Conservation (phyloP, 208 protist genomes). For the Leishmania lainsoni region DNA sequence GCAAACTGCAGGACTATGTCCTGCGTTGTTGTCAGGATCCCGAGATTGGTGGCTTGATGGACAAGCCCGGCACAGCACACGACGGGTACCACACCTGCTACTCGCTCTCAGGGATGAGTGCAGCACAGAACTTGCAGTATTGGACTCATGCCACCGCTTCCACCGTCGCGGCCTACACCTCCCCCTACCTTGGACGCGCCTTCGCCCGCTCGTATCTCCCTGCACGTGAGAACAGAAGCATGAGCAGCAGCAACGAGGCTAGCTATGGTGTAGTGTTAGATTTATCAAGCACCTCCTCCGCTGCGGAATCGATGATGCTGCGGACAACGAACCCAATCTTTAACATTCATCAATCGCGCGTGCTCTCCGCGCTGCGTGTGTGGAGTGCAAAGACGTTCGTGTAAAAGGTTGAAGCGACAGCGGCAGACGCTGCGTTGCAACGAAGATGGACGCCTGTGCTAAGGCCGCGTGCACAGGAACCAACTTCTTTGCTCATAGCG, state of each 20-base stretch:
- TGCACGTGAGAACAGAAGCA: neutral
- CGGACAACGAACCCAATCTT: slow-evolving; percentile 71
- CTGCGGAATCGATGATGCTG: slow-evolving; percentile 43
- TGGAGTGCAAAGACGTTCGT: slow-evolving; percentile 57
- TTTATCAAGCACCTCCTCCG: slow-evolving; percentile 6
- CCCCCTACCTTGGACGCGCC: slow-evolving; percentile 40
- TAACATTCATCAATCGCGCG: slow-evolving; percentile 62
- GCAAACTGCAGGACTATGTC: slow-evolving; percentile 79
- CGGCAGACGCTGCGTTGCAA: neutral
- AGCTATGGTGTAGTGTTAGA: slow-evolving; percentile 59
- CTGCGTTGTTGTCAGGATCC: slow-evolving; percentile 72
- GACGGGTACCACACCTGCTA: slow-evolving; percentile 95
- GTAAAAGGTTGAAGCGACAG: slow-evolving; percentile 10
- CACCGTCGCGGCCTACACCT: neutral
- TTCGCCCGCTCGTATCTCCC: slow-evolving; percentile 57
- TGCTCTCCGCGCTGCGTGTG: slow-evolving; percentile 45
- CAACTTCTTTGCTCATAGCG: neutral
- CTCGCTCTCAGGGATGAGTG: slow-evolving; percentile 76
- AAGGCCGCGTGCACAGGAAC: neutral
- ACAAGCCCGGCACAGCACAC: slow-evolving; percentile 76
- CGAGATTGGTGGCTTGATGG: slow-evolving; percentile 73
- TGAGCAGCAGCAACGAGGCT: neutral
- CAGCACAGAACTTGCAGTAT: slow-evolving; percentile 83
- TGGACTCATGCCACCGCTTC: slow-evolving; percentile 26
- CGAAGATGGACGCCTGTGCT: neutral